Conservation (phyloP, 192 early-diverging fungal genomes). For the Coemansia pectinata region DNA sequence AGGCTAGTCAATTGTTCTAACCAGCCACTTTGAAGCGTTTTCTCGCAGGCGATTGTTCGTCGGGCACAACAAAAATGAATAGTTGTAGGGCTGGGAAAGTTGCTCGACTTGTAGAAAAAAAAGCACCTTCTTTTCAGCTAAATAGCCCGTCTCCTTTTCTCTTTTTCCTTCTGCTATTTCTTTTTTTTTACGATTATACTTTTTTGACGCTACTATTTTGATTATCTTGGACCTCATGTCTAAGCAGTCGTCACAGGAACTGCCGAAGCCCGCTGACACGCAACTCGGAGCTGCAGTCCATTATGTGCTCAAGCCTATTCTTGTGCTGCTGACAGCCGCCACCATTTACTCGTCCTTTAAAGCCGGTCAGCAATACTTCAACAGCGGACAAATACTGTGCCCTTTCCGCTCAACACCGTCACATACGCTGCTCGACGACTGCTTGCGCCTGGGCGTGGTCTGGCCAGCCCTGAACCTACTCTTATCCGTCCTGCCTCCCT, state of each 20-base stretch:
- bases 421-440: not conserved
- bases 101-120: not conserved
- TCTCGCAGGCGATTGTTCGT: too few species aligned
- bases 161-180: not conserved
- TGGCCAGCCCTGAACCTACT: not conserved
- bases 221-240: not conserved
- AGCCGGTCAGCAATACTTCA: not conserved
- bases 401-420: not conserved
- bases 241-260: not conserved
- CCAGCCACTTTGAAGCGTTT: too few species aligned
- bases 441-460: not conserved
- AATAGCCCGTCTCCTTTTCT: not conserved
- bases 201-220: not conserved
- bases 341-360: not conserved
- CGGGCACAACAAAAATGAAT: too few species aligned
- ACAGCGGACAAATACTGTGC: not conserved
- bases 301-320: not conserved
- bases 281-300: not conserved
- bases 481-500: not conserved
- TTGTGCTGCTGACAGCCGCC: conserved; percentile 1
- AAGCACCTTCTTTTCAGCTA: not conserved
- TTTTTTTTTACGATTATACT: not conserved
- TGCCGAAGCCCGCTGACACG: not conserved
- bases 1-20: too few species aligned
- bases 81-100: too few species aligned